A percentile compares a stretch with the other conserved stretches of the same genome.
phyloP scores from a whole-genome alignment of 176 grass and related monocot species.

The Dactylis glomerata region DNA sequence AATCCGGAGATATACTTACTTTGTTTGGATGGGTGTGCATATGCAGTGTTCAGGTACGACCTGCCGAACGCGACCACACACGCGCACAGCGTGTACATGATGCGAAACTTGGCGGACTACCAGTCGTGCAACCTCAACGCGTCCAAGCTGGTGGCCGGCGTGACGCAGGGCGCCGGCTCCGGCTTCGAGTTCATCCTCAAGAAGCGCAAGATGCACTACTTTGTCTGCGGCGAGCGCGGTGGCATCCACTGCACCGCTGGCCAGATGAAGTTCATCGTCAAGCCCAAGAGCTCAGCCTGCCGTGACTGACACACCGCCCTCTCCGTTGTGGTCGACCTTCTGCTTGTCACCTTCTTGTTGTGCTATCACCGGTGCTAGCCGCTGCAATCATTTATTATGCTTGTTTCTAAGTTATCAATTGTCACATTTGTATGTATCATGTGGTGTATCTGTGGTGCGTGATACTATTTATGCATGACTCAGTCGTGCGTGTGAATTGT shows the following conservation, averaged over 20 bases:
- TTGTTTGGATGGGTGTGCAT: not conserved
- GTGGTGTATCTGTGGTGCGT: not conserved
- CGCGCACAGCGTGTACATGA: slow-evolving; percentile 81
- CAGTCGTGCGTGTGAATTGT: not conserved
- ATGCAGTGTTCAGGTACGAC: slow-evolving; percentile 91
- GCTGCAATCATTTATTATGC: not conserved
- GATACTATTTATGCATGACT: not conserved
- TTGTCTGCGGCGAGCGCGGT: slow-evolving; percentile 70
- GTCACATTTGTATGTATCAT: not conserved
- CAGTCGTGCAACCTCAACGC: slow-evolving; percentile 73
- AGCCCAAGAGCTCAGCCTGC: slow-evolving; percentile 51
- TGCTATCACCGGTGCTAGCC: not conserved
- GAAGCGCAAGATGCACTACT: slow-evolving; percentile 86
- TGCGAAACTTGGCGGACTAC: slow-evolving; percentile 57
- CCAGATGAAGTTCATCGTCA: slow-evolving; percentile 83
- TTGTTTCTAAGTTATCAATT: not conserved
- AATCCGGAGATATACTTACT: not conserved
- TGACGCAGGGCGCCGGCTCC: slow-evolving; percentile 56
- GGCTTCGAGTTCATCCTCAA: slow-evolving; percentile 76
- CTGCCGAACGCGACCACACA: slow-evolving; percentile 68
- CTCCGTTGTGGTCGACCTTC: not conserved
- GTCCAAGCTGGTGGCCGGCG: slow-evolving; percentile 63
- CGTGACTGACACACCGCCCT: slow-evolving; percentile 8
- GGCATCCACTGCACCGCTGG: slow-evolving; percentile 80
- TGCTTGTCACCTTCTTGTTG: slow-evolving; percentile 33